Evolutionary conservation across 2,329 filamentous ascomycete genomes (phyloP).

Genomic region (Gliomastix tumulicola): DNA sequence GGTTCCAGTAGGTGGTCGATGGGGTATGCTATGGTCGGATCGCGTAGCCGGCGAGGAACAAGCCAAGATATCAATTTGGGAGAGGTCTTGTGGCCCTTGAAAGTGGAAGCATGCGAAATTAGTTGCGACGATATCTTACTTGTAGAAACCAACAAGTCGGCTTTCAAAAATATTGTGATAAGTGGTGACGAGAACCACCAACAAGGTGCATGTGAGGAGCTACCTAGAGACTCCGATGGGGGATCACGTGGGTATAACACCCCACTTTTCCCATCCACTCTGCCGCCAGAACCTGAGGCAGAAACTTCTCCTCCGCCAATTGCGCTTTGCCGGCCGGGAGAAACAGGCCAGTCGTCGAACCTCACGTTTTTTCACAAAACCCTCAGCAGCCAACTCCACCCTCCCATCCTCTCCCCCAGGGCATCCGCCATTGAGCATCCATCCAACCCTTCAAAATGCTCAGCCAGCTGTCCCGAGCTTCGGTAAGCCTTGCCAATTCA

Average conservation of each 20-base stretch:
- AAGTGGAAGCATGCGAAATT: too few relatives aligned
- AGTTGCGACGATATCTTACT: too few relatives aligned
- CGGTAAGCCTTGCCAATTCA: constrained; percentile 42
- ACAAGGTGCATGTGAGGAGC: too few relatives aligned
- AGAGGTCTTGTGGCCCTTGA: too few relatives aligned
- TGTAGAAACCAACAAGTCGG: too few relatives aligned
- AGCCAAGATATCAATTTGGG: too few relatives aligned
- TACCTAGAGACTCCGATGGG: too few relatives aligned
- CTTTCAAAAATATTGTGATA: too few relatives aligned
- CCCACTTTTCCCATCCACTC: constrained; percentile 1
- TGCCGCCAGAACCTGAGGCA: constrained; percentile 20
- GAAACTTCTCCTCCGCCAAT: constrained; percentile 7
- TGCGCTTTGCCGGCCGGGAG: constrained; percentile 11
- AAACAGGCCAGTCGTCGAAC: constrained; percentile 5
- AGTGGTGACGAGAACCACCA: too few relatives aligned
- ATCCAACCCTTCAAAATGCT: constrained; percentile 44
- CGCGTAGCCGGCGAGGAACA: too few relatives aligned
- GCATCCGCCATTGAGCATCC: constrained; percentile 33
- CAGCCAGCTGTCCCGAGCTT: constrained; percentile 45
- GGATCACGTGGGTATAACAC: not conserved
- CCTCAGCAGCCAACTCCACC: constrained; percentile 20
- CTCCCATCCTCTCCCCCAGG: constrained; percentile 15
- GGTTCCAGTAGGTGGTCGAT: too few relatives aligned
- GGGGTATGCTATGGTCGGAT: too few relatives aligned
- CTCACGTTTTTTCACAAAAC: constrained; percentile 39